These are phyloP conservation scores for Erysimum cheiranthoides DNA, from an alignment of 345 rosid species.

Conservation along the genomic window DNA sequence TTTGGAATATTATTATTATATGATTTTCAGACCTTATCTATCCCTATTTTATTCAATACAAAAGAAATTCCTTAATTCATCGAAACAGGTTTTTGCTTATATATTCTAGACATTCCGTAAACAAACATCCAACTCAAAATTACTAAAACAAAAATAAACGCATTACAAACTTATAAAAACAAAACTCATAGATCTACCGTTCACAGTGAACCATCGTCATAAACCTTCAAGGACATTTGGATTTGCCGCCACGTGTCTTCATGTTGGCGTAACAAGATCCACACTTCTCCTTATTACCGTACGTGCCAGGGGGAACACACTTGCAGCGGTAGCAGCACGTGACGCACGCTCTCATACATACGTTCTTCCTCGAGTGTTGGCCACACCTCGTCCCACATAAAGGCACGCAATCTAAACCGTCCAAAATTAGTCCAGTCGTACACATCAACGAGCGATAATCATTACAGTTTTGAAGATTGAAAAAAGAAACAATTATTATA, in stretches of 20 bases:
- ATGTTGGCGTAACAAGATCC: conserved; percentile 87
- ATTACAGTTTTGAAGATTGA: not conserved
- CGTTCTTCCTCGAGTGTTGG: conserved; percentile 68
- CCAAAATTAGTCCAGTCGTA: conserved; percentile 5
- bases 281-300: conserved; percentile 80
- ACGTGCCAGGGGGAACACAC: conserved; percentile 96
- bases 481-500: conserved; percentile 17
- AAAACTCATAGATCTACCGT: not conserved
- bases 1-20: not conserved
- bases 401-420: conserved; percentile 69
- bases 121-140: conserved; percentile 22
- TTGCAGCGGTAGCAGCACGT: conserved; percentile 92
- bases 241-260: conserved; percentile 68
- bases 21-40: not conserved
- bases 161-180: conserved; percentile 20
- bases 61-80: not conserved
- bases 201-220: not conserved
- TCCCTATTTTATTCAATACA: not conserved
- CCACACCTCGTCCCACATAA: conserved; percentile 76
- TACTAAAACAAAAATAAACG: conserved; percentile 24
- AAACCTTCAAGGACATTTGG: conserved; percentile 72
- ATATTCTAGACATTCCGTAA: conserved; percentile 28
- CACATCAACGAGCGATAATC: not conserved
- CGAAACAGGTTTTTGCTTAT: not conserved
- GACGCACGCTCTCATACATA: conserved; percentile 79